phyloP scores from a whole-genome alignment of 2,329 filamentous ascomycete species.

The Fusarium robinianum region DNA sequence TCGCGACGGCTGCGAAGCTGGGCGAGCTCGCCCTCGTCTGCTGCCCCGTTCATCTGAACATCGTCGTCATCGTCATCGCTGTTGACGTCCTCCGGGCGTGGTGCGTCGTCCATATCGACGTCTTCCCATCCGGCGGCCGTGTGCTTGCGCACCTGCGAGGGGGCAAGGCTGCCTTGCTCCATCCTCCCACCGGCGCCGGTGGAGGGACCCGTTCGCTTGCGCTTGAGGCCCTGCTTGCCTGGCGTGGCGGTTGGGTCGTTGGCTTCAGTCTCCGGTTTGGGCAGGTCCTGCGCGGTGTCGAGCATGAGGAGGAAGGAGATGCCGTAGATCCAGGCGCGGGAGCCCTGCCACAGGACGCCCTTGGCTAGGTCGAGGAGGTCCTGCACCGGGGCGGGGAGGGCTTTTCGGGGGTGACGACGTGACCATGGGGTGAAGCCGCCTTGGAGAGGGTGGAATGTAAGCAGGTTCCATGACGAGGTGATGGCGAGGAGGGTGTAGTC shows the following conservation, averaged over 20 bases:
- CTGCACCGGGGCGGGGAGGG: slow-evolving; percentile 74
- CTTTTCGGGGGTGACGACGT: slow-evolving; percentile 75
- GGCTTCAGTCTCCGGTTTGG: slow-evolving; percentile 41
- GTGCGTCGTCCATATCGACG: slow-evolving; percentile 46
- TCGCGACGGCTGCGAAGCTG: slow-evolving; percentile 40
- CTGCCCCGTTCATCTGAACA: slow-evolving; percentile 45
- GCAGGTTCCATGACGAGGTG: slow-evolving; percentile 66
- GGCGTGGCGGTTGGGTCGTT: slow-evolving; percentile 22
- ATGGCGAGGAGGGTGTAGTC: slow-evolving; percentile 59
- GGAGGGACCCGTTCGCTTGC: slow-evolving; percentile 55
- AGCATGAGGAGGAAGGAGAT: slow-evolving; percentile 90
- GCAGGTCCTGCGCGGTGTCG: slow-evolving; percentile 74
- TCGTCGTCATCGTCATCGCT: slow-evolving; percentile 48
- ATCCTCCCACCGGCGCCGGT: slow-evolving; percentile 60
- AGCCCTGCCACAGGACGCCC: slow-evolving; percentile 81
- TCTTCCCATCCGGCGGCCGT: slow-evolving; percentile 48
- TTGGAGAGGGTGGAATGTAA: slow-evolving; percentile 77
- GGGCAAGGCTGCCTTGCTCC: slow-evolving; percentile 50
- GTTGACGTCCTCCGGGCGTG: slow-evolving; percentile 40
- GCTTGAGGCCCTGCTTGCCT: slow-evolving; percentile 50
- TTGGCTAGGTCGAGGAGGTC: slow-evolving; percentile 79
- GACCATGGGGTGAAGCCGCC: slow-evolving; percentile 86
- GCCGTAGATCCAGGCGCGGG: slow-evolving; percentile 85
- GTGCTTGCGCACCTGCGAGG: slow-evolving; percentile 49
- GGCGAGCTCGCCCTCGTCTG: slow-evolving; percentile 42